Percentiles rank a stretch among this genome's conserved stretches.
phyloP scores from a whole-genome alignment of 1,284 basidiomycete species.

The Porogramme epimiltina region DNA sequence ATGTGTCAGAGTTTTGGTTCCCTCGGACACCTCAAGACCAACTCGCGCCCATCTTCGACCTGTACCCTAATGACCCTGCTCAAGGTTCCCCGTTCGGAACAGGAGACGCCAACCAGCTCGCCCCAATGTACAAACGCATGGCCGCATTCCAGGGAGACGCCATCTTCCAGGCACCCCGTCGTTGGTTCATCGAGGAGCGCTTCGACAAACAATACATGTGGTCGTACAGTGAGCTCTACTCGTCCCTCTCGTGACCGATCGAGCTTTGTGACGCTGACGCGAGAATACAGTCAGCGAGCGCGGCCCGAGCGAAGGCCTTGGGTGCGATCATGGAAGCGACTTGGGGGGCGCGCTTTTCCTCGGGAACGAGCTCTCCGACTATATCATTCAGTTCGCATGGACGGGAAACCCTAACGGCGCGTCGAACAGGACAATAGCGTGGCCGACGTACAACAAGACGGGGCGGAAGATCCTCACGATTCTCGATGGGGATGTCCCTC shows the following conservation, averaged over 20 bases:
- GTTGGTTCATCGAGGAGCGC: slow-evolving; percentile 28
- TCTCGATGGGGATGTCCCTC: slow-evolving; percentile 4
- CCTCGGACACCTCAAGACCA: slow-evolving; percentile 4
- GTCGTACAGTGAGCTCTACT: slow-evolving; percentile 41
- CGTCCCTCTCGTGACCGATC: not conserved
- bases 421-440: slow-evolving; percentile 8
- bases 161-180: slow-evolving; percentile 49
- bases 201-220: slow-evolving; percentile 45
- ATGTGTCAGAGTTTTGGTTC: slow-evolving; percentile 12
- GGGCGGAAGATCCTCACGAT: slow-evolving; percentile 21
- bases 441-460: slow-evolving; percentile 19
- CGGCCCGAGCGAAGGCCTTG: slow-evolving; percentile 41
- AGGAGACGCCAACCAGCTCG: slow-evolving; percentile 16
- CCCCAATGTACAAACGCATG: slow-evolving; percentile 30
- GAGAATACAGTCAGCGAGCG: slow-evolving; percentile 40
- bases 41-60: slow-evolving; percentile 17
- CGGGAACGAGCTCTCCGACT: slow-evolving; percentile 18
- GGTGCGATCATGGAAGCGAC: slow-evolving; percentile 34
- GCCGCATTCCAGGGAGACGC: slow-evolving; percentile 32
- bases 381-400: slow-evolving; percentile 25
- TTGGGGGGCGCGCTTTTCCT: slow-evolving; percentile 7
- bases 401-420: slow-evolving; percentile 25
- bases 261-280: not conserved
- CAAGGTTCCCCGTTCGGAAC: slow-evolving; percentile 32
- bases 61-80: slow-evolving; percentile 23